Evolutionary conservation across 2,329 filamentous ascomycete species (phyloP).

Genomic region (Huntiella savannae): DNA sequence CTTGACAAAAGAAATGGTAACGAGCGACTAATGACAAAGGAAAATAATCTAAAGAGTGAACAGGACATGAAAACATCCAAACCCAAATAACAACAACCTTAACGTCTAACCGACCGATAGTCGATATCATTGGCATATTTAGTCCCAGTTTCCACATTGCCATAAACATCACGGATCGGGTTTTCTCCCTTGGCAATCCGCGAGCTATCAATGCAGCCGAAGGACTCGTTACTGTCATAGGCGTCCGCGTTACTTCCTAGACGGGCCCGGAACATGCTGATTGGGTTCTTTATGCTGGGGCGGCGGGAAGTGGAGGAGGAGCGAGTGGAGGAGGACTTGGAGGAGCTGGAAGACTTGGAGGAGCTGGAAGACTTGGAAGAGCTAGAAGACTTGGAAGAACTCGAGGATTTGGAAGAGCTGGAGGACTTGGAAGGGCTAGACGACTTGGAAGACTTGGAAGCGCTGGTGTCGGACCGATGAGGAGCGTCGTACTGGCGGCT

Average conservation of each 20-base stretch:
- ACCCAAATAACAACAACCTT: no score
- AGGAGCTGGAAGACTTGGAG: not conserved
- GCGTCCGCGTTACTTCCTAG: not conserved
- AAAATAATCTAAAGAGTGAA: no score
- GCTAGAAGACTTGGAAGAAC: no score
- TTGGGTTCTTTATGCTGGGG: not conserved
- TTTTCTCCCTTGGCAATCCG: not conserved
- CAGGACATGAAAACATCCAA: no score
- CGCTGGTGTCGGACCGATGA: not conserved
- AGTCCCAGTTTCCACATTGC: no score
- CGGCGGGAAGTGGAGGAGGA: not conserved
- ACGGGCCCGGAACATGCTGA: not conserved
- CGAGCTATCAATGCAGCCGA: slow-evolving; percentile 10
- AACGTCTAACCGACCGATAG: no score
- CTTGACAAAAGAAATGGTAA: no score
- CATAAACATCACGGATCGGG: no score
- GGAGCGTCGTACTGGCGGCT: not conserved
- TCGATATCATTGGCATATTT: no score
- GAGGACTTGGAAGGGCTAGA: not conserved
- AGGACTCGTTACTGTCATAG: slow-evolving; percentile 2
- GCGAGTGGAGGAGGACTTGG: not conserved
- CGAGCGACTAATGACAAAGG: no score
- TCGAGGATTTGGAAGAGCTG: not conserved
- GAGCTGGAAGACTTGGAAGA: not conserved
- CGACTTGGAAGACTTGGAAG: not conserved